Percentiles rank a stretch among this genome's conserved stretches.
Conservation (phyloP, 2,329 filamentous ascomycete species). For the Colletotrichum tropicale region DNA sequence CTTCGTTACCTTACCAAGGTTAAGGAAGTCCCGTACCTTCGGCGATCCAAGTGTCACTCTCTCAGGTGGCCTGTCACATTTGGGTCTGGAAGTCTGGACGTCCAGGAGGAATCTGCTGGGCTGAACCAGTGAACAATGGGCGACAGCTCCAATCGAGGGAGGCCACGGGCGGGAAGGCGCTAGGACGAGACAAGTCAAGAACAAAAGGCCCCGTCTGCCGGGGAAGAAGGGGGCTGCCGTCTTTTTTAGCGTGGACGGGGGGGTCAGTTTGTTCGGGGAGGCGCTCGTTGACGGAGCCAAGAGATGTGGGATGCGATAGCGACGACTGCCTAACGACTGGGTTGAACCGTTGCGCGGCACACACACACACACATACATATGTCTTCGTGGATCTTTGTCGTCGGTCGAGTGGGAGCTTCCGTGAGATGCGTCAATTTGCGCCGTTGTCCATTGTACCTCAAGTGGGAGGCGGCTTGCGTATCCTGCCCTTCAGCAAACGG, state of each 20-base stretch:
- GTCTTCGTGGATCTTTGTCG: background rate
- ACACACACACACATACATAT: background rate
- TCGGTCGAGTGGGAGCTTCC: background rate
- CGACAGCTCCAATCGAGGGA: conserved; percentile 7
- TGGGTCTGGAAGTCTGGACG: background rate
- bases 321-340: background rate
- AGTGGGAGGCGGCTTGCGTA: background rate
- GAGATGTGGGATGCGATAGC: background rate
- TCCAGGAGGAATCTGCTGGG: background rate
- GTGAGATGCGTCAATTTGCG: background rate
- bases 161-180: conserved; percentile 4
- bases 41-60: background rate
- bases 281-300: background rate
- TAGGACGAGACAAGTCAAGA: conserved; percentile 13
- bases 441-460: background rate
- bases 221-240: background rate
- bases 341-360: background rate
- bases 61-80: background rate
- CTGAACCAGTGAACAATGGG: conserved; percentile 8
- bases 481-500: background rate
- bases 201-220: conserved; percentile 1
- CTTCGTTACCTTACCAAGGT: background rate
- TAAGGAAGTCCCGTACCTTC: background rate
- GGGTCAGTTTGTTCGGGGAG: background rate
- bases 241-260: conserved; percentile 13